Percentiles rank a stretch among this genome's conserved stretches.
Conservation (phyloP, 208 protist genomes). For the Acanthamoeba royreba region DNA sequence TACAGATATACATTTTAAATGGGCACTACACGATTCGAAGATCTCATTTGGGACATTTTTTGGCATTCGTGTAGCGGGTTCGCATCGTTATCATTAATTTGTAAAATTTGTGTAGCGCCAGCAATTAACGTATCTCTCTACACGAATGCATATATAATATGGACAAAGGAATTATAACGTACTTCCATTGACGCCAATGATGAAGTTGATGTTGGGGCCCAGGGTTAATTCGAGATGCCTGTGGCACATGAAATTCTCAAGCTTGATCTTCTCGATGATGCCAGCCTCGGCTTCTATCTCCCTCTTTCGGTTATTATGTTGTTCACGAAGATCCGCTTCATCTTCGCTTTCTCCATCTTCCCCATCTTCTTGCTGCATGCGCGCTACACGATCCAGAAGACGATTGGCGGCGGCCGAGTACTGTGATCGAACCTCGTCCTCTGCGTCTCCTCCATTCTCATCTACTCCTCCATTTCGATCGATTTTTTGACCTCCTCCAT, state of each 20-base stretch:
- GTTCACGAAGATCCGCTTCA: background rate
- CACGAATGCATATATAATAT: background rate
- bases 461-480: no score
- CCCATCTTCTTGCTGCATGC: background rate
- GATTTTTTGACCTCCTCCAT: no score
- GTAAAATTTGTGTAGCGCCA: no score
- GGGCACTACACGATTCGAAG: no score
- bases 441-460: no score
- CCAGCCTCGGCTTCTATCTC: conserved; percentile 50
- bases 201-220: conserved; percentile 68
- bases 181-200: conserved; percentile 70
- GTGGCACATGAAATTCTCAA: conserved; percentile 76
- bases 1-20: no score
- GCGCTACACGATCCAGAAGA: background rate
- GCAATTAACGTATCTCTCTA: background rate
- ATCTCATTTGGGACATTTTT: no score
- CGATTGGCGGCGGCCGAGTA: background rate
- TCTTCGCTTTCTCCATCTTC: background rate
- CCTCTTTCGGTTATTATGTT: background rate
- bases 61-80: no score
- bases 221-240: conserved; percentile 55
- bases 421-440: background rate
- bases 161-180: background rate
- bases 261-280: conserved; percentile 62
- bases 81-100: no score